These are phyloP conservation scores for Aspergillus pseudoterreus DNA, from an alignment of 2,329 filamentous ascomycete species.

Conservation along the genomic window DNA sequence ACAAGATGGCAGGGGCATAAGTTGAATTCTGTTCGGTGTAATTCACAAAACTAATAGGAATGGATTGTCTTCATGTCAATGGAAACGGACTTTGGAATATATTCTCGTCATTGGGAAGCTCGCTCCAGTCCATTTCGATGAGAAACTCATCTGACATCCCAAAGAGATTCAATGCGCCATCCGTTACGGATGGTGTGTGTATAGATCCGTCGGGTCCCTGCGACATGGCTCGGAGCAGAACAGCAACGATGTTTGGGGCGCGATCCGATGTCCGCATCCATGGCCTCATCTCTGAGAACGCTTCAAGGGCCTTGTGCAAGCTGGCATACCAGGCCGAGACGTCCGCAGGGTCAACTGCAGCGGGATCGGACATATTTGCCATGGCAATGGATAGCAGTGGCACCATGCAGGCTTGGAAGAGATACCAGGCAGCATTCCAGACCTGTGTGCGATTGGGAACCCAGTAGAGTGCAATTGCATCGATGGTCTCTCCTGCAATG, in stretches of 20 bases:
- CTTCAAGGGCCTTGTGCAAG: constrained; percentile 5
- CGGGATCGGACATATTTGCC: background rate
- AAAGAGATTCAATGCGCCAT: background rate
- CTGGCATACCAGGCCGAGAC: background rate
- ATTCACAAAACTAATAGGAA: too few species aligned
- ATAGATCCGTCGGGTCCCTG: background rate
- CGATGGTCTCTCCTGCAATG: constrained; percentile 3
- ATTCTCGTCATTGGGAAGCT: too few species aligned
- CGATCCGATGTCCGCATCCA: constrained; percentile 6
- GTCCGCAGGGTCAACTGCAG: background rate
- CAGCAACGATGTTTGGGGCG: constrained; percentile 4
- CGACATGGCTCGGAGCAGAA: constrained; percentile 1
- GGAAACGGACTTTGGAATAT: too few species aligned
- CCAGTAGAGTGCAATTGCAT: constrained; percentile 1
- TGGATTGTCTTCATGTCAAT: too few species aligned
- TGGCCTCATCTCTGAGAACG: constrained; percentile 4
- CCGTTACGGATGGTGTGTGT: constrained; percentile 3
- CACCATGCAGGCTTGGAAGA: constrained; percentile 9
- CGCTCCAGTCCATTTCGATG: too few species aligned
- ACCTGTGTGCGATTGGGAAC: constrained; percentile 5
- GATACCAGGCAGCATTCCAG: constrained; percentile 9
- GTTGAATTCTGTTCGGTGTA: too few species aligned
- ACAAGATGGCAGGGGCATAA: too few species aligned
- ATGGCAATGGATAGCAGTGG: constrained; percentile 1
- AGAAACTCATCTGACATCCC: too few species aligned